Evolutionary conservation across 495 filamentous ascomycete genomes (phyloP), one percentile per base, ranked within the genome.

Genomic region (Podospora sp.): DNA sequence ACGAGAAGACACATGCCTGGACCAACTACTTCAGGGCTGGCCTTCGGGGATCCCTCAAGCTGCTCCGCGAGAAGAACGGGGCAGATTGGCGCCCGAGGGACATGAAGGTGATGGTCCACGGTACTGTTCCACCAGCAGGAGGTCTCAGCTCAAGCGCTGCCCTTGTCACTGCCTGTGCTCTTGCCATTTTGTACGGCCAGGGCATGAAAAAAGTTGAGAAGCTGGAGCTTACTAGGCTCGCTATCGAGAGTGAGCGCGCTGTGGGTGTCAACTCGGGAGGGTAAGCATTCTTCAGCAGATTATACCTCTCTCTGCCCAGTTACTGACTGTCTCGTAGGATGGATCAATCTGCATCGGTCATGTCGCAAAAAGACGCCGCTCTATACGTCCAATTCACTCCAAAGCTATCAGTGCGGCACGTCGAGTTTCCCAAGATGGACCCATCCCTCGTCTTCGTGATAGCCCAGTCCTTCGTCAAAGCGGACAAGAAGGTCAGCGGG

Each of bases 1-100:
- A 96, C 76, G 84, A 89, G 52, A 91, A 88, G 69, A 82, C 89
- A 69, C 91, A 94, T 68, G 93, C 97, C 78, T 99, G 96, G 96
- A 90, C 93, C 56, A 98, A 97, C 74, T 99, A 99, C 84, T 97
- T 99, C 87, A 97, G 93, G 79, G 90, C 92, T 22, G 96, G 95
- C 0, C 83, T 97, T 52, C 82, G 87, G 4, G 95, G 93, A 20
- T 94, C 94, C 6, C 72, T 96, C 35, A 87, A 92, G 74, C 82
- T 97, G 60, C 79, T 99, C 71, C 86, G 86, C 69, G 87, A 91
- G 82, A 88, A 89, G 71, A 81, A 85, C 35, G 83, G 84, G 14
- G 64, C 77, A 1, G 78, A 82, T 60, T 88, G 91, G 58, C 81
- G 82, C 20, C 90, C 92, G 3, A 87, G 85, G 26, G 92, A 91